Evolutionary conservation across 208 protist species (phyloP).

Genomic region (Leishmania amazonensis): DNA sequence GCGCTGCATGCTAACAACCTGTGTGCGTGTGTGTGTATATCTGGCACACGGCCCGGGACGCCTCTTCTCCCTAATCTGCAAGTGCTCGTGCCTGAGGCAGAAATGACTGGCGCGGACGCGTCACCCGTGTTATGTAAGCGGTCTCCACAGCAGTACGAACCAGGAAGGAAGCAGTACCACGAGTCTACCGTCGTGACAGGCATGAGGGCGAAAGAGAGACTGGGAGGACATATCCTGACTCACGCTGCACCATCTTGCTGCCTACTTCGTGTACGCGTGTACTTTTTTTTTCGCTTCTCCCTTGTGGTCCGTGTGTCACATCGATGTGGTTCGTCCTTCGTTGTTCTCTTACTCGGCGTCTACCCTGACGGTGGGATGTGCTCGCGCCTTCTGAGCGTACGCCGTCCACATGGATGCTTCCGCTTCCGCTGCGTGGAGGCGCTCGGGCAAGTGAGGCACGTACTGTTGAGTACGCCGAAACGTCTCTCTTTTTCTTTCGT

Average conservation of each 20-base stretch:
- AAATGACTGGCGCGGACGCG: neutral
- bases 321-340: neutral
- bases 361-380: neutral
- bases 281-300: neutral
- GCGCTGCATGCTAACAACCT: neutral
- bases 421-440: neutral
- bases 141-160: neutral
- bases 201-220: neutral
- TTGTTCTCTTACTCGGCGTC: neutral
- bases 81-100: neutral
- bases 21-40: neutral
- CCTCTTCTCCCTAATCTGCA: neutral
- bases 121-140: constrained; percentile 5
- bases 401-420: neutral
- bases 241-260: neutral
- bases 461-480: neutral
- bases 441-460: neutral
- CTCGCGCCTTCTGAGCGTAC: neutral
- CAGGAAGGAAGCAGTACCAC: neutral
- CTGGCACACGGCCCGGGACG: neutral
- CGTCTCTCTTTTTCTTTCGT: neutral
- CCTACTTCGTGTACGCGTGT: neutral
- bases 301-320: neutral
- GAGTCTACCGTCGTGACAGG: neutral
- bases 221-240: neutral